Base-by-base conservation (phyloP, 2,329 filamentous ascomycete genomes). In the Fusarium sublunatum region DNA sequence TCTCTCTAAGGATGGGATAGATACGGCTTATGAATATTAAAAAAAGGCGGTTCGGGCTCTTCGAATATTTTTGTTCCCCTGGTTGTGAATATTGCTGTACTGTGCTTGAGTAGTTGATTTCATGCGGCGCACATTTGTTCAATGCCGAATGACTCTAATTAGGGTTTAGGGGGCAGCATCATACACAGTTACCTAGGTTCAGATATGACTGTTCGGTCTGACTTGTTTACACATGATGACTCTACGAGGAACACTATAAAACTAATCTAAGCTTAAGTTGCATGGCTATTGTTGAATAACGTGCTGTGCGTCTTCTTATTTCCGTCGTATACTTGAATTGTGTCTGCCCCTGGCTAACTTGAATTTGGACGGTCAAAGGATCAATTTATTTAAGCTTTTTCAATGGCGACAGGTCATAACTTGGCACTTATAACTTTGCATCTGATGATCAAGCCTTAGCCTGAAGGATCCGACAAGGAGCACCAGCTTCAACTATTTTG, bases 21-120 rank as follows among this genome's bases (percentile, higher is more conserved):
- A 68, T 64, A 68, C 70, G 63, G 67, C 55, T 68, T 65, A 70
- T 73, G 71, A 66, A 73, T 67, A 68, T 69, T 58, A 62, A 70
- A 66, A 47, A 68, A 66, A 57, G 63, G 63, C 62, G 66, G 70
- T 70, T 72, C 48, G 53, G 19, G 56, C 58, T 64, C 73, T 70
- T 73, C 59, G 61, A 62, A 49, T 49, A 7, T 11, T 5, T 29
- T 19, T 19, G 9, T 26, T 10, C 9, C 31, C 9, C 31, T 24
- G 7, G 4, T 12, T 24, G 48, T 49, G 36, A 53, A 53, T 36
- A 12, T 5, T 19, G 13, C 28, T 4, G n/a, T 1, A 12, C 13
- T 34, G 12, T 10, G 10, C 11, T 12, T 52, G 10, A 13, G 8
- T 11, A n/a, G 13, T 22, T 29, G 35, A 24, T 15, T 29, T 28